These are phyloP conservation scores for Kregervanrija delftensis DNA, from an alignment of 805 yeast genomes.

Conservation along the genomic window DNA sequence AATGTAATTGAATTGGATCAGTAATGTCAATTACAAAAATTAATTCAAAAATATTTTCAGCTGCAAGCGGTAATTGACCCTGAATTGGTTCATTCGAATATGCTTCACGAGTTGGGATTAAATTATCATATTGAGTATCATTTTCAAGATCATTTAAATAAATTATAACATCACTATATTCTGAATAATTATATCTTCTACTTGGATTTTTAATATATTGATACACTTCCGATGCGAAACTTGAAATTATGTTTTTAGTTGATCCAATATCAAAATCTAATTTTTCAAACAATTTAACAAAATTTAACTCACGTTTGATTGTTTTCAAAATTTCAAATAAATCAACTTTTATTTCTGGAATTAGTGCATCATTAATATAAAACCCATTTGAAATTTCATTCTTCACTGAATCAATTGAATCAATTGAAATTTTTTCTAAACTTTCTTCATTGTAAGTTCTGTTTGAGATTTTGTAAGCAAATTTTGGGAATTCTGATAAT, in stretches of 20 bases:
- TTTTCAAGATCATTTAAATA: slow-evolving; percentile 73
- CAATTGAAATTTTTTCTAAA: slow-evolving; percentile 1
- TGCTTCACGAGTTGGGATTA: slow-evolving; percentile 36
- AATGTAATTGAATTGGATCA: slow-evolving; percentile 42
- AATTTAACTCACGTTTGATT: slow-evolving; percentile 30
- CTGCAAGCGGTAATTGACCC: slow-evolving; percentile 62
- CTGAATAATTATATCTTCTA: slow-evolving; percentile 20
- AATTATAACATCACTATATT: slow-evolving; percentile 34
- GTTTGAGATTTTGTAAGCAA: slow-evolving; percentile 33
- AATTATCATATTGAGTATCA: slow-evolving; percentile 47
- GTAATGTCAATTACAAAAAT: slow-evolving; percentile 63
- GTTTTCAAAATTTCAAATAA: slow-evolving; percentile 34
- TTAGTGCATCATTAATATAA: slow-evolving; percentile 63
- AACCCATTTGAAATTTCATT: slow-evolving; percentile 35
- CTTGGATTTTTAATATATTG: slow-evolving; percentile 6
- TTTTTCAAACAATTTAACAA: slow-evolving; percentile 15
- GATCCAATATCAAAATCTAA: slow-evolving; percentile 28
- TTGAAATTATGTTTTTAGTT: slow-evolving; percentile 32
- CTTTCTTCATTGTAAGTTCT: slow-evolving; percentile 8
- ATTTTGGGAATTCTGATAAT: slow-evolving; percentile 50
- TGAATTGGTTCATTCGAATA: slow-evolving; percentile 39
- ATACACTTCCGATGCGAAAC: slow-evolving; percentile 28
- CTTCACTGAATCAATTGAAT: slow-evolving; percentile 3
- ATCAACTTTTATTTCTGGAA: slow-evolving; percentile 39
- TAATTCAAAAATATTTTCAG: slow-evolving; percentile 69